These are phyloP conservation scores for Colletotrichum camelliae DNA, from an alignment of 2,329 filamentous ascomycete genomes.

Conservation along the genomic window DNA sequence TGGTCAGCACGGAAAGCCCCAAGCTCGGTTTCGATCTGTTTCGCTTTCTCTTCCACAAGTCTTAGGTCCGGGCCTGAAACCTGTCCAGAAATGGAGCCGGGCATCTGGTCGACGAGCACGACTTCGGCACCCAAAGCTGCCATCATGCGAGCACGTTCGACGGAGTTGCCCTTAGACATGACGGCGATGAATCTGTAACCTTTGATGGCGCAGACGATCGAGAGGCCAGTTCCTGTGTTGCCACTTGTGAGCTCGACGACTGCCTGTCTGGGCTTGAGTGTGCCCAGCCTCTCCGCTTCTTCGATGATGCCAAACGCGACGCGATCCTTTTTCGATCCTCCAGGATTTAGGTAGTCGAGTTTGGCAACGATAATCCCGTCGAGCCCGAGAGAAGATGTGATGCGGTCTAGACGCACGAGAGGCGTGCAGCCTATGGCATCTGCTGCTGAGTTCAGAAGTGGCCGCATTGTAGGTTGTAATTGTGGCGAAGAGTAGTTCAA, in stretches of 20 bases:
- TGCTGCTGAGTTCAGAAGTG: neutral
- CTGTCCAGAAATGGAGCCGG: neutral
- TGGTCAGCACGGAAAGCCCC: neutral
- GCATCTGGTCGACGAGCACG: neutral
- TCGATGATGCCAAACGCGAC: neutral
- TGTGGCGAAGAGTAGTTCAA: neutral
- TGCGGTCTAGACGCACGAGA: neutral
- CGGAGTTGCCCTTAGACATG: neutral
- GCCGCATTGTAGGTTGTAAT: neutral
- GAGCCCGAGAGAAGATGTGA: neutral
- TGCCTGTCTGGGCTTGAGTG: neutral
- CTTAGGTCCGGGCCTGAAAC: neutral
- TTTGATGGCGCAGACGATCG: neutral
- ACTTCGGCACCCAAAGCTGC: neutral
- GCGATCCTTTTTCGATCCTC: neutral
- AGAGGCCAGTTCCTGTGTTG: neutral
- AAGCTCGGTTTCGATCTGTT: neutral
- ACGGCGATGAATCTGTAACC: neutral
- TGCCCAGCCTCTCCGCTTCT: neutral
- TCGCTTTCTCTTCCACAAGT: neutral
- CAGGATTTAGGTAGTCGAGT: neutral
- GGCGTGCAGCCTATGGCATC: neutral
- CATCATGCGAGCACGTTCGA: neutral
- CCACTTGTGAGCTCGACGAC: neutral
- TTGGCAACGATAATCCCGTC: neutral